Evolutionary conservation across 2,329 filamentous ascomycete genomes (phyloP), one percentile per base, ranked within the genome.

Genomic region (Fusarium sp.): DNA sequence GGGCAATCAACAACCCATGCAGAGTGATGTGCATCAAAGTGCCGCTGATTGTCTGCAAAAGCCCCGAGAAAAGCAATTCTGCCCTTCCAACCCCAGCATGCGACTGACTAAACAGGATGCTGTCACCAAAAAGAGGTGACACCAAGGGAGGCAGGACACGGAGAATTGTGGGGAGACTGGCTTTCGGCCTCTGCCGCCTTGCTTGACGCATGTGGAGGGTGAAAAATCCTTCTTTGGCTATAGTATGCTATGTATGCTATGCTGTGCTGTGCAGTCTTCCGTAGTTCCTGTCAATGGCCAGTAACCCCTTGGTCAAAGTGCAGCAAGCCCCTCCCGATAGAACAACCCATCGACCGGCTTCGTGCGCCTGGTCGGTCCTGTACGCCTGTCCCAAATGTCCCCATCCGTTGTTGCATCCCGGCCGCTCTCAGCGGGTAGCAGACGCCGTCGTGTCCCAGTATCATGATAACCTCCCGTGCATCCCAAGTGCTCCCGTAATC

Each of bases 401-500:
- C 68, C 57, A 63, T 55, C 57, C 50, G 28, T 60, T 50, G 60
- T 68, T 67, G 63, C 65, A 57, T 62, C 60, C 56, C 39, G 62
- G 53, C 60, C 59, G 63, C 60, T 60, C 44, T 67, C 59, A 41
- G 60, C 63, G 52, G 57, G 51, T 68, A 52, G 53, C 55, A 55
- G 64, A 68, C 60, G 62, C 63, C 72, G 64, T 76, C 75, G 71
- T 78, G 46, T 78, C 75, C 77, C 76, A 72, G 72, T 74, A 72
- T 78, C 77, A 75, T 78, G 52, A 76, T 72, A 70, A 72, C 70
- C 65, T 75, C 72, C 71, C 62, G 67, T 72, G 56, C 65, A 67
- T 70, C 72, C 67, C 65, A 60, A 60, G 72, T 75, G 75, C 73
- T 77, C 77, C 77, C 76, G 62, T 68, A 71, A 78, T 76, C 76